These are phyloP conservation scores for Gnomoniopsis smithogilvyi DNA, from an alignment of 2,329 filamentous ascomycete species.

Conservation along the genomic window DNA sequence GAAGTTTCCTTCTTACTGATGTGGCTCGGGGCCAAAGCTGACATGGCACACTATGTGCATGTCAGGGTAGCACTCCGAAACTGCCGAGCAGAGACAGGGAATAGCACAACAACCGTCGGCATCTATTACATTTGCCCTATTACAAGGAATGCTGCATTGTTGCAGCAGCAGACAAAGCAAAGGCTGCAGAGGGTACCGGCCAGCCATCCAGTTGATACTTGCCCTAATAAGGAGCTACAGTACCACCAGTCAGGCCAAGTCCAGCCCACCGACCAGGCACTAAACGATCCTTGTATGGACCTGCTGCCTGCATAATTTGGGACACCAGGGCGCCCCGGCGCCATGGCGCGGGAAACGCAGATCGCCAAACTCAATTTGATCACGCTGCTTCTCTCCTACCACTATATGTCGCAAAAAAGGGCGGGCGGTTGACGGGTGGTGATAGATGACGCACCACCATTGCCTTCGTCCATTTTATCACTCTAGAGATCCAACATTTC, in stretches of 20 bases:
- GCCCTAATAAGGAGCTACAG: too few species aligned
- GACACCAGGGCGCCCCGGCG: too few species aligned
- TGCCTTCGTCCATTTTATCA: background rate
- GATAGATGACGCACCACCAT: slow-evolving; percentile 1
- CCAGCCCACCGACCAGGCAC: background rate
- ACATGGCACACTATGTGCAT: too few species aligned
- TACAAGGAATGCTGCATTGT: background rate
- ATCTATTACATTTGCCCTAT: background rate
- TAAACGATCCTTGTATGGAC: background rate
- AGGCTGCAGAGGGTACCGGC: too few species aligned
- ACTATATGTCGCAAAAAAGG: background rate
- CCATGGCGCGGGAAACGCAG: background rate
- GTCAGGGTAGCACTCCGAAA: background rate
- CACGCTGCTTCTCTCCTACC: background rate
- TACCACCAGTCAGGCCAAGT: background rate
- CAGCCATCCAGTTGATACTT: too few species aligned
- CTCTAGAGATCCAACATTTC: too few species aligned
- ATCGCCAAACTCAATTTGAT: slow-evolving; percentile 1
- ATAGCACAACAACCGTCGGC: too few species aligned
- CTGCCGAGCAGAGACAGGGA: background rate
- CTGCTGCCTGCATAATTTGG: too few species aligned
- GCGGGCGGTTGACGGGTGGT: background rate
- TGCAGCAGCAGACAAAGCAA: too few species aligned
- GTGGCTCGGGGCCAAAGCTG: too few species aligned
- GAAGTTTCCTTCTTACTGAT: too few species aligned